Conservation (phyloP, 2,329 filamentous ascomycete species). For the Phialophora expanda region DNA sequence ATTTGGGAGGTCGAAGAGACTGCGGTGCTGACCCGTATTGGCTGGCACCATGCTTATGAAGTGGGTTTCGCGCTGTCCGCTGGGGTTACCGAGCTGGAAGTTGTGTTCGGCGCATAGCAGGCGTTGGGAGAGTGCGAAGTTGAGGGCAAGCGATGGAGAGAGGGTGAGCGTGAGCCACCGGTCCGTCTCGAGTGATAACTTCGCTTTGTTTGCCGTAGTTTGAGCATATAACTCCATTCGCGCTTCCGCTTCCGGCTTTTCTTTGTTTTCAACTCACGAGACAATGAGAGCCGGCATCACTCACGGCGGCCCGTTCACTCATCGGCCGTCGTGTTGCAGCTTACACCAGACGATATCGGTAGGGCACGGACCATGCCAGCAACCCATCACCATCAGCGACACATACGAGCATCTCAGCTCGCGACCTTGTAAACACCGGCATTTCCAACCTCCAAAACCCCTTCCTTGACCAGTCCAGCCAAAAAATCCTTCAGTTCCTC, state of each 20-base stretch:
- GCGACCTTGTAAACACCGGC: slow-evolving; percentile 67
- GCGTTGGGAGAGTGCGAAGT: neutral
- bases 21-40: neutral
- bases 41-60: neutral
- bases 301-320: neutral
- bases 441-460: slow-evolving; percentile 67
- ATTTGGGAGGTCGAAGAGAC: neutral
- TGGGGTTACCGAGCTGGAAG: neutral
- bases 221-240: neutral
- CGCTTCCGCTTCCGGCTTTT: neutral
- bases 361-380: neutral
- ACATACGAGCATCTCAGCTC: neutral
- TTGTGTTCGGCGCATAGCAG: neutral
- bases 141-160: neutral
- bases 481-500: slow-evolving; percentile 86
- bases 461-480: slow-evolving; percentile 73
- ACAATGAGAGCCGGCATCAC: neutral
- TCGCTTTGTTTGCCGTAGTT: neutral
- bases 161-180: neutral
- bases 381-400: neutral
- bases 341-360: neutral
- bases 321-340: neutral
- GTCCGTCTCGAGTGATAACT: neutral
- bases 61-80: neutral
- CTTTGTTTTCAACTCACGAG: neutral